Base-by-base conservation (phyloP, 495 filamentous ascomycete genomes). In the Xylaria acuta region DNA sequence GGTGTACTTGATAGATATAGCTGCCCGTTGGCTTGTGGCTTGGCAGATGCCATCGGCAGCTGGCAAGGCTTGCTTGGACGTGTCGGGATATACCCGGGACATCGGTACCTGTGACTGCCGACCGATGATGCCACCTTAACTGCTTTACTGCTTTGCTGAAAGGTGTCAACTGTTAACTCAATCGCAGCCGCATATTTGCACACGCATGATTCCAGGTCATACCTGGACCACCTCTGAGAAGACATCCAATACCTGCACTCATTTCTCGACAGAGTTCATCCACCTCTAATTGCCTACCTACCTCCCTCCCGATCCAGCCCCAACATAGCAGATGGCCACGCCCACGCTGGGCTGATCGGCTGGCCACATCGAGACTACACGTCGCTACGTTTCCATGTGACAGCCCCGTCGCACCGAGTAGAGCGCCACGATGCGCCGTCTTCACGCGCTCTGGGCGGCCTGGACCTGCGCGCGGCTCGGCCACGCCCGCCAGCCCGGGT, bases 401-500 rank as follows among this genome's bases (percentile, higher is more conserved):
- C 62, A 77, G 71, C 73, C 41, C 41, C n/a, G n/a, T 38, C 71
- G 16, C 71, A 70, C 76, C 74, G 74, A 75, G 70, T 74, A 63
- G 69, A 75, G 63, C 79, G 82, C 82, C 85, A 86, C 74, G 71
- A 89, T 89, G 87, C 84, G 83, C 75, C 82, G 82, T 73, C 75
- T 80, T 76, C 73, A 64, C 77, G 84, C 71, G 72, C 85, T 49
- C 67, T 75, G 62, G 73, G 78, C 81, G 25, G 79, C 77, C 67
- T 77, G 72, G 60, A 38, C 63, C 53, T 66, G 36, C 40, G 75
- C 82, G 73, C 80, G 75, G 79, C 79, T 84, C 36, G 79, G 77
- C 69, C 69, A 64, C 63, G 84, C 84, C 70, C 82, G 83, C 25
- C 84, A 86, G 67, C 83, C 79, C 9, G 76, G 82, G 51, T 87